Evolutionary conservation across 2,329 filamentous ascomycete species (phyloP).

Genomic region (Plectosphaerella sp.): DNA sequence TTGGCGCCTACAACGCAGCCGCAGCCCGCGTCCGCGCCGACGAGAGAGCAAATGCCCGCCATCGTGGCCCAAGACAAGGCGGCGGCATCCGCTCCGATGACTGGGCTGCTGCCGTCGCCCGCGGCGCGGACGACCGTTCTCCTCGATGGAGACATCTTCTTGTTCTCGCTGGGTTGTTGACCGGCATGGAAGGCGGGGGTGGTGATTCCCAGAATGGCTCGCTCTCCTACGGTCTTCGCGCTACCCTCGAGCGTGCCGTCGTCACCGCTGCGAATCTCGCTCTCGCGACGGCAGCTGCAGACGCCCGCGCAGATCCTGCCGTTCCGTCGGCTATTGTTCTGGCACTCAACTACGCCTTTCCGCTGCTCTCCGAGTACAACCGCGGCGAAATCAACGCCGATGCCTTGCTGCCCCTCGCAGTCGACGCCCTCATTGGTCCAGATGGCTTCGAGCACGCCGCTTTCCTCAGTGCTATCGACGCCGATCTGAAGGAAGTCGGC

Average conservation of each 20-base stretch:
- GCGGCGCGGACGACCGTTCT: conserved; percentile 54
- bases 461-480: conserved; percentile 66
- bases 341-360: conserved; percentile 73
- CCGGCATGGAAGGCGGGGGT: conserved; percentile 65
- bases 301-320: conserved; percentile 25
- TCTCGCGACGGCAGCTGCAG: conserved; percentile 41
- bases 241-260: conserved; percentile 67
- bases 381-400: conserved; percentile 61
- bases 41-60: conserved; percentile 23
- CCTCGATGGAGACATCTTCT: conserved; percentile 78
- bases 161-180: conserved; percentile 72
- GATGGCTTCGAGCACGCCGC: conserved; percentile 74
- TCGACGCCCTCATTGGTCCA: conserved; percentile 62
- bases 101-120: conserved; percentile 53
- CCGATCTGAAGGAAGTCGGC: conserved; percentile 55
- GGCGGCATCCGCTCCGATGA: conserved; percentile 42
- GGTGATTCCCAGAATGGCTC: conserved; percentile 43
- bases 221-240: conserved; percentile 59
- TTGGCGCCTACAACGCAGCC: conserved; percentile 70
- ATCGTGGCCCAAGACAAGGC: conserved; percentile 25
- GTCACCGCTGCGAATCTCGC: conserved; percentile 74
- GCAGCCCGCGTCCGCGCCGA: conserved; percentile 47
- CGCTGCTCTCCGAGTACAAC: conserved; percentile 59
- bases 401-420: conserved; percentile 63
- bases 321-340: conserved; percentile 56